Conservation (phyloP, 495 filamentous ascomycete genomes). For the Neurospora hispaniola region DNA sequence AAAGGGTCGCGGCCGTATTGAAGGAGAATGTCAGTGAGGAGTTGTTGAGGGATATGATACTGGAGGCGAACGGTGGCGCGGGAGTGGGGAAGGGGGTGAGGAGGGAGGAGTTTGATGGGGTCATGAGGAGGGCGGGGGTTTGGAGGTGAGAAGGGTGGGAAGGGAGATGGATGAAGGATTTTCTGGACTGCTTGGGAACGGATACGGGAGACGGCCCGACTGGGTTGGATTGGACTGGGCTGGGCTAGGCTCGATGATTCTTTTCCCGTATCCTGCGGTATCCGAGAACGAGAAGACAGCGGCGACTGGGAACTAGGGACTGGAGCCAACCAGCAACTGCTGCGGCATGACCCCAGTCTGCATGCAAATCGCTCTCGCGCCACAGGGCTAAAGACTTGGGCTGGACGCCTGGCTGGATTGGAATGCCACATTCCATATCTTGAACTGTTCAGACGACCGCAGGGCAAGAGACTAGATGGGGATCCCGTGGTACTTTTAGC, state of each 20-base stretch:
- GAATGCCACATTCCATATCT: neutral
- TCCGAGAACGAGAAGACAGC: neutral
- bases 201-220: neutral
- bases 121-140: conserved; percentile 77
- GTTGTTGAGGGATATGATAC: conserved; percentile 80
- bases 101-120: conserved; percentile 69
- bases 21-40: conserved; percentile 73
- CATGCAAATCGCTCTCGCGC: neutral
- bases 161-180: no score
- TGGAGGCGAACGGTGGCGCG: conserved; percentile 78
- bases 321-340: neutral
- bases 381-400: neutral
- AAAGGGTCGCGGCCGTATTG: conserved; percentile 67
- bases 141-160: conserved; percentile 37
- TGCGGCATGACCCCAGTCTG: neutral
- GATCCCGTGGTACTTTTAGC: neutral
- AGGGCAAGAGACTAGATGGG: neutral
- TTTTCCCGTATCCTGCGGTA: neutral
- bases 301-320: neutral
- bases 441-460: neutral
- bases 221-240: neutral
- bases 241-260: neutral
- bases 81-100: conserved; percentile 62
- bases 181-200: neutral
- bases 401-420: neutral